Conservation (phyloP, 2,329 filamentous ascomycete species). For the Westerdykella aurantiaca region DNA sequence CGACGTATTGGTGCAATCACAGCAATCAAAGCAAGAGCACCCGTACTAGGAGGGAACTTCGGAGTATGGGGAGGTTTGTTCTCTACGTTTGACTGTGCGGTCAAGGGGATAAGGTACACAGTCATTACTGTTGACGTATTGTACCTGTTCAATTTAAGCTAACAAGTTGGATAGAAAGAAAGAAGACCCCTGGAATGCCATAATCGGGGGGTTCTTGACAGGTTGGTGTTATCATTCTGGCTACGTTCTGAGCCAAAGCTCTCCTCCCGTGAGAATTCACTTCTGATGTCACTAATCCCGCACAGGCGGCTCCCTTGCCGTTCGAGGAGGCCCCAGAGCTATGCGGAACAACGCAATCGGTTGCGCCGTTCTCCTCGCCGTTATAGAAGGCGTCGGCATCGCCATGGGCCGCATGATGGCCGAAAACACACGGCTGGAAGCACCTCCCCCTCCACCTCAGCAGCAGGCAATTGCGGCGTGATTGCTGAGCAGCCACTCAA, state of each 20-base stretch:
- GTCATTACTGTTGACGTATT: background rate
- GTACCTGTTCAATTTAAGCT: background rate
- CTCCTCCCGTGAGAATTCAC: background rate
- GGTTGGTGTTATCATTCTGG: slow-evolving; percentile 40
- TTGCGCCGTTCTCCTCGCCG: slow-evolving; percentile 86
- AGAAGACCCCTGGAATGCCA: slow-evolving; percentile 97
- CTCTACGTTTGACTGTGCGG: slow-evolving; percentile 91
- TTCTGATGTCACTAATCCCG: background rate
- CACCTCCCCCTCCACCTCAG: slow-evolving; percentile 43
- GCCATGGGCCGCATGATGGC: slow-evolving; percentile 93
- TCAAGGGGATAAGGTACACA: slow-evolving; percentile 63
- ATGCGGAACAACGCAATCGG: slow-evolving; percentile 94
- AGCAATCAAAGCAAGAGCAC: slow-evolving; percentile 94
- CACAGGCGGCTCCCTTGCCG: slow-evolving; percentile 67
- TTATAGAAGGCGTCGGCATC: slow-evolving; percentile 97
- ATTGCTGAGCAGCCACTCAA: no score
- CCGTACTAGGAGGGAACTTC: slow-evolving; percentile 95
- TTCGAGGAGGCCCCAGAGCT: slow-evolving; percentile 85
- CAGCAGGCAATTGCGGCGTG: background rate
- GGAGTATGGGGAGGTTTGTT: slow-evolving; percentile 97
- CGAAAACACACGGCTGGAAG: slow-evolving; percentile 74
- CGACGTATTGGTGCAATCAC: slow-evolving; percentile 89
- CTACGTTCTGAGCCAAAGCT: background rate
- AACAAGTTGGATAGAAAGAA: slow-evolving; percentile 58
- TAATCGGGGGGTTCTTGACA: slow-evolving; percentile 95